These are phyloP conservation scores for Eucalyptus pumila DNA, from an alignment of 345 rosid species.

Conservation along the genomic window DNA sequence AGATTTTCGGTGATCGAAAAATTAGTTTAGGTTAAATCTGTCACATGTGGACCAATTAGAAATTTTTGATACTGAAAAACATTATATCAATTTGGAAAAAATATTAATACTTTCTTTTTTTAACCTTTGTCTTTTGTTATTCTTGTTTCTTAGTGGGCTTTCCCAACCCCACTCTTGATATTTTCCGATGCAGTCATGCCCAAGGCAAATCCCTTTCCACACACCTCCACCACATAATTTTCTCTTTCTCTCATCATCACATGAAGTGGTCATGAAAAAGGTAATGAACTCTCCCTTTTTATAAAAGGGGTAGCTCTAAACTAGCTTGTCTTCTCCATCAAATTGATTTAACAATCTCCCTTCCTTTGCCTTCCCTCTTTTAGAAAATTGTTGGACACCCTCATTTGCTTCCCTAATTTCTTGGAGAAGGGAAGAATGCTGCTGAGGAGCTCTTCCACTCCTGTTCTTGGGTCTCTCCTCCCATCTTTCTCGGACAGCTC, in stretches of 20 bases:
- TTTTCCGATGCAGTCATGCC: not conserved
- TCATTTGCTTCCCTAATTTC: not conserved
- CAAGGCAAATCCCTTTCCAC: not conserved
- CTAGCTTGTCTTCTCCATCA: not conserved
- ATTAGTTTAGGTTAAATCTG: too few relatives aligned
- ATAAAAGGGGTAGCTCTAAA: not conserved
- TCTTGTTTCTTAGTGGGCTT: not conserved
- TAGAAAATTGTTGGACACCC: not conserved
- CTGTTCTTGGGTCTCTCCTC: constrained; percentile 51
- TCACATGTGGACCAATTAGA: rapidly evolving
- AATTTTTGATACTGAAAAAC: too few relatives aligned
- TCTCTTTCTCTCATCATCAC: not conserved
- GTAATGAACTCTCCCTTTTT: not conserved
- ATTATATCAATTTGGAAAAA: too few relatives aligned
- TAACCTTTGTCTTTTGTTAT: not conserved
- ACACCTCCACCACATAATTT: not conserved
- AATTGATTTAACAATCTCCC: not conserved
- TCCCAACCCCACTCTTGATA: not conserved
- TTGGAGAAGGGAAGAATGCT: constrained; percentile 12
- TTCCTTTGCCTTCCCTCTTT: not conserved
- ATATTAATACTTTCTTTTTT: not conserved
- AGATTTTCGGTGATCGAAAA: rapidly evolving
- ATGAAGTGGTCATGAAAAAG: not conserved
- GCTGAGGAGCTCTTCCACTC: constrained; percentile 60
- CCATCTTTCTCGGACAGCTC: constrained; percentile 26